Base-by-base conservation (phyloP, 1,284 basidiomycete species). In the Waitea zeae region DNA sequence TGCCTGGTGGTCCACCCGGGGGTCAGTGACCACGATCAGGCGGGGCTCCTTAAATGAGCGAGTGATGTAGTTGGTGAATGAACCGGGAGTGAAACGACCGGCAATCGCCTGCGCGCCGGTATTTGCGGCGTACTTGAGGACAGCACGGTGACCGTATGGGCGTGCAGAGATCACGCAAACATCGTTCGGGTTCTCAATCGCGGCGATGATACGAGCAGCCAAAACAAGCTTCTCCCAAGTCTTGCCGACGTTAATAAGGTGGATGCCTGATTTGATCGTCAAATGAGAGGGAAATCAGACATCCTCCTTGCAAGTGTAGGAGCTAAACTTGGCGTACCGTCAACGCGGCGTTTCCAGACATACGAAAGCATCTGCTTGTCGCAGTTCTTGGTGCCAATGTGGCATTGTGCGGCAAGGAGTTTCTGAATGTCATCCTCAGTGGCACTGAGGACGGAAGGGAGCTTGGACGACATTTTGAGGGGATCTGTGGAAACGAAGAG, bases 21-120 rank as follows among this genome's bases (percentile, higher is more conserved):
- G 95, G 70, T 98, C 93, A 57, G 92, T 97, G 46, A 98, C 92
- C 50, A 98, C 62, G 57, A 98, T 93, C 45, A 98, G 73, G 49
- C 93, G 88, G 50, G 93, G 93, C 67, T 98, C 93, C 72, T 97
- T 98, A 86, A 97, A 98, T 41, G 92, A 96, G 51, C 88, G 86
- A 49, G 92, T 97, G 72, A 96, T 95, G 71, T 97, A 97, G 70
- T 98, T 98, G 58, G 93, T 98, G 71, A 92, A 90, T 51, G 77
- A 83, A 70, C 95, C 95, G 50, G 93, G 93, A 48, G 93, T 98
- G 71, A 98, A 97, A 52, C 93, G 88, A 51, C 93, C 93, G 46
- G 93, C 95, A 52, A 98, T 98, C 45, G 93, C 89, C 58, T 93
- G 86, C 36, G 93, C 93, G 50, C 93, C 93, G 43, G 92, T 97